These are phyloP conservation scores for Yueomyces sinensis DNA, from an alignment of 805 yeast genomes.

Conservation along the genomic window DNA sequence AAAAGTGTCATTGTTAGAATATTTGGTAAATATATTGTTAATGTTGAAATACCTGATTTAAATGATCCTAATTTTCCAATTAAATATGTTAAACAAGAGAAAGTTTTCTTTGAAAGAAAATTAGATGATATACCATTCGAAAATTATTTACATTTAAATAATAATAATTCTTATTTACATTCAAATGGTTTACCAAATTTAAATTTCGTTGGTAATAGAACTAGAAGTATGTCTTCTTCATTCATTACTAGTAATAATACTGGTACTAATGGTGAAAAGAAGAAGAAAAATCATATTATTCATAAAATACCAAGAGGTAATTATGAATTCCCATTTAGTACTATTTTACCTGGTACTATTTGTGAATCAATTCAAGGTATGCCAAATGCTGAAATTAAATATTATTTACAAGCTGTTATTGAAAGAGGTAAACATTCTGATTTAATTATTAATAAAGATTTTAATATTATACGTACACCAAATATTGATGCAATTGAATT, in stretches of 20 bases:
- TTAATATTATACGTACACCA: constrained; percentile 75
- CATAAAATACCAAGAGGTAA: constrained; percentile 43
- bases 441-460: constrained; percentile 52
- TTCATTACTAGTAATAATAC: background rate
- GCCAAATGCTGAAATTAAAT: constrained; percentile 62
- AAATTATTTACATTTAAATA: constrained; percentile 21
- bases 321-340: constrained; percentile 81
- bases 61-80: constrained; percentile 30
- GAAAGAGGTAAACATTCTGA: constrained; percentile 69
- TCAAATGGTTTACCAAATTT: constrained; percentile 7
- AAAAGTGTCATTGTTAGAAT: constrained; percentile 50
- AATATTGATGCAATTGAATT: constrained; percentile 80
- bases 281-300: background rate
- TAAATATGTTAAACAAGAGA: constrained; percentile 39
- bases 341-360: constrained; percentile 69
- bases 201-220: constrained; percentile 8
- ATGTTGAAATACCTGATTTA: constrained; percentile 29
- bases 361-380: constrained; percentile 86
- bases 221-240: background rate
- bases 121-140: constrained; percentile 62
- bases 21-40: constrained; percentile 50
- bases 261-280: background rate
- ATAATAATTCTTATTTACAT: background rate
- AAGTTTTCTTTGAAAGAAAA: constrained; percentile 54
- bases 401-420: constrained; percentile 51